Evolutionary conservation across 169 alveolate genomes (phyloP).

Genomic region (Plasmodium chabaudi): DNA sequence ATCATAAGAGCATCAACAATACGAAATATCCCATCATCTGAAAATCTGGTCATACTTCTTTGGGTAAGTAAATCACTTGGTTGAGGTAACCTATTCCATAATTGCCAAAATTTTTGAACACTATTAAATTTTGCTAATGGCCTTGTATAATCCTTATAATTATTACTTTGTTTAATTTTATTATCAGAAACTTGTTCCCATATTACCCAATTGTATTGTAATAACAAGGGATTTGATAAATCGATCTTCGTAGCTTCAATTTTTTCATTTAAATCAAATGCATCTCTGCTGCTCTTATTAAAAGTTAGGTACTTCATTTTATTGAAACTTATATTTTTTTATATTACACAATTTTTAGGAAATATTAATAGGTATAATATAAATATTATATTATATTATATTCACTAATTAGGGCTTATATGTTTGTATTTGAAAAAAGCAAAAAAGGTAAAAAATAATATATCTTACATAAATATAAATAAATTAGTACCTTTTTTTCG

Average conservation of each 20-base stretch:
- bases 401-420: neutral
- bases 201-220: constrained; percentile 89
- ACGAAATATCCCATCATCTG: constrained; percentile 84
- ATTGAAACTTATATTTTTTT: neutral
- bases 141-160: constrained; percentile 88
- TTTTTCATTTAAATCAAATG: constrained; percentile 57
- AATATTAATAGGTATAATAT: neutral
- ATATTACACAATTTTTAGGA: neutral
- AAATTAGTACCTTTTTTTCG: too few relatives aligned
- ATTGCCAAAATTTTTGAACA: constrained; percentile 87
- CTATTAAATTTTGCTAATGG: constrained; percentile 89
- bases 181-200: constrained; percentile 88
- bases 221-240: constrained; percentile 77
- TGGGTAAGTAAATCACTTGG: constrained; percentile 85
- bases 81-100: constrained; percentile 87
- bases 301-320: constrained; percentile 73
- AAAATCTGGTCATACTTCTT: constrained; percentile 78
- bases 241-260: constrained; percentile 70
- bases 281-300: constrained; percentile 58
- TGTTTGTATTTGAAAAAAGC: too few relatives aligned
- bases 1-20: constrained; percentile 86
- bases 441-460: too few relatives aligned
- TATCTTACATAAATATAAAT: too few relatives aligned
- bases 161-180: constrained; percentile 81
- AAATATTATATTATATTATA: constrained; percentile 1